These are phyloP conservation scores for Ophiostoma angusticollis DNA, from an alignment of 2,329 filamentous ascomycete genomes.

Conservation along the genomic window DNA sequence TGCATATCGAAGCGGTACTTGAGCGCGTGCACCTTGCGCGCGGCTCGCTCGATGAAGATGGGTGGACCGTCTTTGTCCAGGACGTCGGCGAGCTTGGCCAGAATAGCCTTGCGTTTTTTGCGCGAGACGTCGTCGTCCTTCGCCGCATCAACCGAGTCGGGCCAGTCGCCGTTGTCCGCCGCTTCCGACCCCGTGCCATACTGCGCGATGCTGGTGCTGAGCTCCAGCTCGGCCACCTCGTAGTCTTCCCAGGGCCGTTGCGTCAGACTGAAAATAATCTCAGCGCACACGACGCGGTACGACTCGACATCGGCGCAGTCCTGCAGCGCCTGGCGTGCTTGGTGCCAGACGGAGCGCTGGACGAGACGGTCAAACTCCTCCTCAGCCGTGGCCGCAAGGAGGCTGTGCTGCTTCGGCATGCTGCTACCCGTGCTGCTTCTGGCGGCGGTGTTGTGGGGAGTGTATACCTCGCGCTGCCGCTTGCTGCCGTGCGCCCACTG, in stretches of 20 bases:
- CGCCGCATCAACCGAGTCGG: too few relatives aligned
- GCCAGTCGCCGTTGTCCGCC: neutral
- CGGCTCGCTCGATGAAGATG: constrained; percentile 25
- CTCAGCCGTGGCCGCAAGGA: constrained; percentile 10
- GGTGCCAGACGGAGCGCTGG: constrained; percentile 26
- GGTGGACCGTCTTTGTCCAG: constrained; percentile 20
- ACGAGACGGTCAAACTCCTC: constrained; percentile 27
- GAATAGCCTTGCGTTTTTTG: constrained; percentile 4
- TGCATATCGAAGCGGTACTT: constrained; percentile 22
- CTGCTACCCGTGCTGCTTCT: too few relatives aligned
- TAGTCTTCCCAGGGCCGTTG: constrained; percentile 21
- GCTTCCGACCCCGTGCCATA: neutral
- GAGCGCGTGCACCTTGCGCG: constrained; percentile 26
- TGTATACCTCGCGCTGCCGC: constrained; percentile 16
- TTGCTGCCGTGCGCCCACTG: constrained; percentile 33
- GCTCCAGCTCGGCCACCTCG: constrained; percentile 9
- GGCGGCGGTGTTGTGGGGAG: constrained; percentile 11
- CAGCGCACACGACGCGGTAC: constrained; percentile 25
- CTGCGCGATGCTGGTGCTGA: constrained; percentile 1
- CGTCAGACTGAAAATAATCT: constrained; percentile 26
- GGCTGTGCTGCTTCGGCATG: too few relatives aligned
- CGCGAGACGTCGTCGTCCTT: neutral
- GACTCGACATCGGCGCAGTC: constrained; percentile 24
- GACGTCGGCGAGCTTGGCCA: constrained; percentile 11
- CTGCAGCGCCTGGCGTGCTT: constrained; percentile 24